phyloP scores from a whole-genome alignment of 768 basidiomycete species.

The Hypsizygus marmoreus region DNA sequence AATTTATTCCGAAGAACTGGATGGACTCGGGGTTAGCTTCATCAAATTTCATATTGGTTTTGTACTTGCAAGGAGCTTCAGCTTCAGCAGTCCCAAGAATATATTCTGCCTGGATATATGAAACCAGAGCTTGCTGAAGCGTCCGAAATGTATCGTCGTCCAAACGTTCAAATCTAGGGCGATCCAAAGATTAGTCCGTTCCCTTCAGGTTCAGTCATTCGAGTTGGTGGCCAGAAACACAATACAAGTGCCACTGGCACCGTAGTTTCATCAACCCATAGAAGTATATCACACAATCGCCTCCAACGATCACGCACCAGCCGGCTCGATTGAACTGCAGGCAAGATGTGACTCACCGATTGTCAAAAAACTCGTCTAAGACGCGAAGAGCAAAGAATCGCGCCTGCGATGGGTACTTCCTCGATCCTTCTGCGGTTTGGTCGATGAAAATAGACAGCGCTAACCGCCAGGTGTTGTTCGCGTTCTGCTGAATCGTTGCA shows the following conservation, averaged over 20 bases:
- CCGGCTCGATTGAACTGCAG: constrained; percentile 9
- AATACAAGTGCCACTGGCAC: no score
- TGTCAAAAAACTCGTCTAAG: constrained; percentile 80
- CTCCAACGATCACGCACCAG: neutral
- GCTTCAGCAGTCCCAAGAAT: constrained; percentile 83
- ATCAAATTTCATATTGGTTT: constrained; percentile 9
- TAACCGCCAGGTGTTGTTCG: constrained; percentile 77
- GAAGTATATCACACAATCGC: no score
- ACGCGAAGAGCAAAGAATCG: constrained; percentile 82
- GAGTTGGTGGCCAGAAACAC: neutral
- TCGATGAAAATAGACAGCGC: constrained; percentile 76
- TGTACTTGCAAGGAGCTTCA: constrained; percentile 72
- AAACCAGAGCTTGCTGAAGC: constrained; percentile 74
- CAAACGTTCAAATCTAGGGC: constrained; percentile 59
- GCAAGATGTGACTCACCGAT: constrained; percentile 56
- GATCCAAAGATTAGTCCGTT: constrained; percentile 7
- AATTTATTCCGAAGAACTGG: constrained; percentile 93
- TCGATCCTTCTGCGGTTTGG: constrained; percentile 54
- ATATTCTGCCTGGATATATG: constrained; percentile 89
- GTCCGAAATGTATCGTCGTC: constrained; percentile 71
- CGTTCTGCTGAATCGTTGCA: constrained; percentile 73
- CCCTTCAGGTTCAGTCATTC: neutral
- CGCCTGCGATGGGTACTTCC: constrained; percentile 70
- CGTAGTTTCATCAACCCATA: no score
- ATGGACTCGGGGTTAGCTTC: constrained; percentile 13